These are phyloP conservation scores for Calonectria multiphialidica DNA, from an alignment of 2,329 filamentous ascomycete genomes.

Conservation along the genomic window DNA sequence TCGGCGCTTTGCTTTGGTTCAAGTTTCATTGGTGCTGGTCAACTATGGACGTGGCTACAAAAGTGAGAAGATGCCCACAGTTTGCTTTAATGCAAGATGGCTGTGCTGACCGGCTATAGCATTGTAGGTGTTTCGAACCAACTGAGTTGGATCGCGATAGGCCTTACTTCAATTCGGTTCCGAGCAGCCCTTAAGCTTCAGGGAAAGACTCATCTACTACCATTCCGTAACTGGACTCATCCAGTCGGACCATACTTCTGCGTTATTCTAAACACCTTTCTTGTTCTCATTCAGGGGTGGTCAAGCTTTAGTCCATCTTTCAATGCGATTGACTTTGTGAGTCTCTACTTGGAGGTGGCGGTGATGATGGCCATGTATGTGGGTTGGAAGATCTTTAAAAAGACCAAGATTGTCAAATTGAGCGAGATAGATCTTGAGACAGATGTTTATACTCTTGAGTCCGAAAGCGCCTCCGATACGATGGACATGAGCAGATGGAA, in stretches of 20 bases:
- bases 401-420: conserved; percentile 67
- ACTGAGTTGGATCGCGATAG: conserved; percentile 74
- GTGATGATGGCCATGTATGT: conserved; percentile 73
- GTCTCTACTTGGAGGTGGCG: conserved; percentile 72
- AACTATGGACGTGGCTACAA: conserved; percentile 76
- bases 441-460: conserved; percentile 66
- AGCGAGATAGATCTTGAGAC: conserved; percentile 74
- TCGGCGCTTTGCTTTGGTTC: conserved; percentile 73
- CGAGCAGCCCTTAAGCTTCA: conserved; percentile 67
- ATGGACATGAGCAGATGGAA: no score
- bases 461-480: no score
- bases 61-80: conserved; percentile 57
- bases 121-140: conserved; percentile 77
- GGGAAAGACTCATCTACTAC: conserved; percentile 69
- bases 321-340: conserved; percentile 70
- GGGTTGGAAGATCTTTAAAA: conserved; percentile 78
- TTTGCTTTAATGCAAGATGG: neutral
- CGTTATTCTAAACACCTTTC: conserved; percentile 67
- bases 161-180: conserved; percentile 74
- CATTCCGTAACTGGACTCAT: conserved; percentile 77
- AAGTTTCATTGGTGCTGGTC: conserved; percentile 73
- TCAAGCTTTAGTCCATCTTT: conserved; percentile 71
- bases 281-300: conserved; percentile 75
- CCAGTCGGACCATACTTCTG: conserved; percentile 70
- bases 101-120: conserved; percentile 44